These are phyloP conservation scores for Diutina siamensis DNA, from an alignment of 1,139 yeast species.

Conservation along the genomic window DNA sequence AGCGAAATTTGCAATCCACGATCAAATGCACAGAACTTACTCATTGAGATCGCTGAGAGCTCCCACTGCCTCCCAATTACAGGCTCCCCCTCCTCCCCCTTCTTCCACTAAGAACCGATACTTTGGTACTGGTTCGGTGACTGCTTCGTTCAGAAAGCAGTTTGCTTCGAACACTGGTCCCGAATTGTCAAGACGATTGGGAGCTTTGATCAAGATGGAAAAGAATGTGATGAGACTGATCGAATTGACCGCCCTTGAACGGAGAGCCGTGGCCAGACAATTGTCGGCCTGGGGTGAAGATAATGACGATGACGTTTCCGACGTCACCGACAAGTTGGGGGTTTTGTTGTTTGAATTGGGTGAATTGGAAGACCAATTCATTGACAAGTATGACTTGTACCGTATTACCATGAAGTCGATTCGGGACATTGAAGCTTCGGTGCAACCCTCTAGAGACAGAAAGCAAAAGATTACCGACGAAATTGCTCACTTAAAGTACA, in stretches of 20 bases:
- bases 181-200: conserved; percentile 64
- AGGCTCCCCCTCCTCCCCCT: conserved; percentile 72
- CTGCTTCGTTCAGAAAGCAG: conserved; percentile 54
- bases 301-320: conserved; percentile 76
- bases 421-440: conserved; percentile 78
- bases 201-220: conserved; percentile 71
- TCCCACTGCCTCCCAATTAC: conserved; percentile 73
- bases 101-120: conserved; percentile 58
- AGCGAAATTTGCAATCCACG: not conserved
- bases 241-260: conserved; percentile 67
- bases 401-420: conserved; percentile 71
- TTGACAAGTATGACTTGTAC: conserved; percentile 78
- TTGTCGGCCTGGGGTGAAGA: conserved; percentile 78
- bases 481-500: conserved; percentile 72
- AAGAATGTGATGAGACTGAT: conserved; percentile 71
- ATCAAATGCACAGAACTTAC: conserved; percentile 69
- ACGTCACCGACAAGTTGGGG: conserved; percentile 79
- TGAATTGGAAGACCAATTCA: conserved; percentile 79
- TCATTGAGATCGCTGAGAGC: conserved; percentile 71
- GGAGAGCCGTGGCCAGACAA: conserved; percentile 77
- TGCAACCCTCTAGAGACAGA: conserved; percentile 80
- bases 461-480: conserved; percentile 78
- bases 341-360: conserved; percentile 74
- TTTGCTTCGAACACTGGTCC: conserved; percentile 74
- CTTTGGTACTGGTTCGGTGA: conserved; percentile 63